Percentiles rank a stretch among this genome's conserved stretches.
These are phyloP conservation scores for Phyllostachys edulis DNA, from an alignment of 176 grass and related monocot species.

Conservation along the genomic window DNA sequence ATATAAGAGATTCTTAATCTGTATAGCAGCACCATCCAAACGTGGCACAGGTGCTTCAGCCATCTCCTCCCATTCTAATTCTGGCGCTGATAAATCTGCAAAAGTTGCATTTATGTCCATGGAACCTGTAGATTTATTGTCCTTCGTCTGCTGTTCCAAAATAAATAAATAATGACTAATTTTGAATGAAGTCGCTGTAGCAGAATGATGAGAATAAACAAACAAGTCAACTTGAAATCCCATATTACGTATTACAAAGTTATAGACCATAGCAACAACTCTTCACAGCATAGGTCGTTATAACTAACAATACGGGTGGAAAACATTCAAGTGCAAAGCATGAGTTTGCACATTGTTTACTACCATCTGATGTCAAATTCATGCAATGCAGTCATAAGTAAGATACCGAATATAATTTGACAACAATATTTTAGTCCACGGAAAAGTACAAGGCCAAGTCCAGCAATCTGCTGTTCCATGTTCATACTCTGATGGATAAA, in stretches of 20 bases:
- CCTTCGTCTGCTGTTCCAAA: slow-evolving; percentile 48
- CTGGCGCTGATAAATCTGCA: slow-evolving; percentile 69
- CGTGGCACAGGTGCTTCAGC: slow-evolving; percentile 79
- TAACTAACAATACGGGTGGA: neutral
- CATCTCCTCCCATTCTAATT: slow-evolving; percentile 89
- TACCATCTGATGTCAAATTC: neutral
- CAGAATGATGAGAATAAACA: slow-evolving; percentile 21
- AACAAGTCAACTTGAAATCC: slow-evolving; percentile 2
- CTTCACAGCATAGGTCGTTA: neutral
- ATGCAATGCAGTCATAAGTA: neutral
- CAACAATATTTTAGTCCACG: neutral
- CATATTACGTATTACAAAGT: slow-evolving; percentile 8
- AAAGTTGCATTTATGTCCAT: slow-evolving; percentile 82
- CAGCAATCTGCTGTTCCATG: neutral
- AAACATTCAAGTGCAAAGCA: neutral
- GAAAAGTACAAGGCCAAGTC: neutral
- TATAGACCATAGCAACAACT: neutral
- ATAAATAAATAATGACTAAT: neutral
- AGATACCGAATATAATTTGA: neutral
- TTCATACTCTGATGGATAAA: neutral
- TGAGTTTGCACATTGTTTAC: neutral
- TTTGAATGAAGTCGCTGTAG: neutral
- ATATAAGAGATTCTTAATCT: slow-evolving; percentile 87
- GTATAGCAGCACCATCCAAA: slow-evolving; percentile 90
- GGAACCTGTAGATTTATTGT: slow-evolving; percentile 40